A percentile compares a stretch with the other conserved stretches of the same genome.
These are phyloP conservation scores for Teunomyces funiuensis DNA, from an alignment of 805 yeast genomes.

Conservation along the genomic window DNA sequence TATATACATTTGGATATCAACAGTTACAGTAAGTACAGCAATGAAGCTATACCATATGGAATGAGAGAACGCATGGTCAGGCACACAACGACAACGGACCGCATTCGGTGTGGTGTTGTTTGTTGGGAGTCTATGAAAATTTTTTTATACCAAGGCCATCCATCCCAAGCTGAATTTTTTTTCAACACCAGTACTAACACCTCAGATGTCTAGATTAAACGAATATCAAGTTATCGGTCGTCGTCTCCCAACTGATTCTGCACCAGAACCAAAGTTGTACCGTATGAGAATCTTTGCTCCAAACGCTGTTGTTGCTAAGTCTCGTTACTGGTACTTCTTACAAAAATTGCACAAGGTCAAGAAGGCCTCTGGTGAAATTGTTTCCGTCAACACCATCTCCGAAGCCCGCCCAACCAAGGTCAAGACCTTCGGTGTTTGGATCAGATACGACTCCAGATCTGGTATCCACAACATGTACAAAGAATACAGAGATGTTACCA, in stretches of 20 bases:
- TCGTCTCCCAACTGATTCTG: conserved; percentile 98
- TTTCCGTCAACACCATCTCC: conserved; percentile 84
- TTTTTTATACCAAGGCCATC: conserved; percentile 2
- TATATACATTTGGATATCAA: conserved; percentile 11
- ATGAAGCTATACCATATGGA: neutral
- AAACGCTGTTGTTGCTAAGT: conserved; percentile 98
- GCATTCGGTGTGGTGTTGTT: too few species aligned
- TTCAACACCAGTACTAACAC: conserved; percentile 10
- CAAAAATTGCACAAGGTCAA: conserved; percentile 99
- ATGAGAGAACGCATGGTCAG: neutral
- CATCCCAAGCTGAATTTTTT: neutral
- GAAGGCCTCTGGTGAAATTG: conserved; percentile 99
- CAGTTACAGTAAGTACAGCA: conserved; percentile 11
- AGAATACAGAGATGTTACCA: conserved; percentile 99
- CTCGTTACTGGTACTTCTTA: conserved; percentile 99
- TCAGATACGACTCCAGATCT: conserved; percentile 99
- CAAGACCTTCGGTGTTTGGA: conserved; percentile 99
- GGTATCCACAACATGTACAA: conserved; percentile 99
- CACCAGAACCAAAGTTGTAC: conserved; percentile 99
- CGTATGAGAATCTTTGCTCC: conserved; percentile 99
- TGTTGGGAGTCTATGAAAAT: neutral
- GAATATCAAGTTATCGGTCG: conserved; percentile 99
- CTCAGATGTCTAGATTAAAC: conserved; percentile 84
- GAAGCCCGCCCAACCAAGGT: conserved; percentile 99
- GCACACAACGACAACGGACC: neutral